Conservation (phyloP, 1,284 basidiomycete species). For the Lentinula novae-zelandiae region DNA sequence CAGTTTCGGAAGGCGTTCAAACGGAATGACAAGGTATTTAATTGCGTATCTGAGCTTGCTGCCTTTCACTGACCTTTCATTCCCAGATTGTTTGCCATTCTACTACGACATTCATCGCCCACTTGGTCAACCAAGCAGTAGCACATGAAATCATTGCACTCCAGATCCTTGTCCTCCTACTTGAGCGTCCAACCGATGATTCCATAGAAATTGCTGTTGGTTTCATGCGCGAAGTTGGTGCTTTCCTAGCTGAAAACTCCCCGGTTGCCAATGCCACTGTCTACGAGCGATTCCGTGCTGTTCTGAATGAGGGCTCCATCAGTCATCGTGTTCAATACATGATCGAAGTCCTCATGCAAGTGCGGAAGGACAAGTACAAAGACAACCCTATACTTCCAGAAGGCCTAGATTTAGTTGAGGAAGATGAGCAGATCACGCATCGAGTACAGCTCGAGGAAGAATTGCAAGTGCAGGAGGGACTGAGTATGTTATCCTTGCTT, state of each 20-base stretch:
- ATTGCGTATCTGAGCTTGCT: not conserved
- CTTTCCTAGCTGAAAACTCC: conserved; percentile 91
- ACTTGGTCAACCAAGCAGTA: conserved; percentile 95
- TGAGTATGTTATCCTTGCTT: conserved; percentile 60
- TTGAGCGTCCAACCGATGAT: conserved; percentile 96
- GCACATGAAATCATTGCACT: conserved; percentile 94
- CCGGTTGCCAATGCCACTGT: conserved; percentile 93
- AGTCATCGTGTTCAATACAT: conserved; percentile 98
- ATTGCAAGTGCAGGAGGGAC: conserved; percentile 88
- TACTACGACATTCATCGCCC: conserved; percentile 93
- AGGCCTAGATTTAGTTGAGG: conserved; percentile 94
- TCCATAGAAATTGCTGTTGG: conserved; percentile 98
- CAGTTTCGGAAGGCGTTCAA: conserved; percentile 96
- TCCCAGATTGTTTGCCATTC: conserved; percentile 86
- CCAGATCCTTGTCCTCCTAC: conserved; percentile 90
- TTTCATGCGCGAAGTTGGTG: conserved; percentile 96
- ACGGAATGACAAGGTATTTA: conserved; percentile 91
- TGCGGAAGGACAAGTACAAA: conserved; percentile 97
- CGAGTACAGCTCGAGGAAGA: conserved; percentile 90
- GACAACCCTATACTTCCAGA: conserved; percentile 95
- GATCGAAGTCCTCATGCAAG: conserved; percentile 99
- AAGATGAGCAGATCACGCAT: conserved; percentile 97
- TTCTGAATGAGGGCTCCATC: conserved; percentile 93
- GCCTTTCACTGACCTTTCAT: conserved; percentile 1
- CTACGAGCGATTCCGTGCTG: conserved; percentile 94